phyloP scores from a whole-genome alignment of 176 grass and related monocot genomes.

The Panicum miliaceum region DNA sequence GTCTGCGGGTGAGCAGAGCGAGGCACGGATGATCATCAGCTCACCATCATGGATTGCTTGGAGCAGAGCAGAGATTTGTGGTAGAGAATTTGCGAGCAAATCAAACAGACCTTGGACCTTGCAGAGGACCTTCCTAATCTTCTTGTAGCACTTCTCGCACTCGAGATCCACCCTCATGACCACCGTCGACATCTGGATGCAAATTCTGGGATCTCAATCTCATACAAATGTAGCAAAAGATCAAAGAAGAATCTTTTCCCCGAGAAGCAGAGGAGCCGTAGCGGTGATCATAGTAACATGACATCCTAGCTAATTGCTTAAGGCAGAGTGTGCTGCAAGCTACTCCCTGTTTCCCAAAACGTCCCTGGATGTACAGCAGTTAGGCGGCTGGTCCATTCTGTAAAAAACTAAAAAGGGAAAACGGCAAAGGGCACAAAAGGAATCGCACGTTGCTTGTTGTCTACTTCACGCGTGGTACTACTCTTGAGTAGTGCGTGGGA shows the following conservation, averaged over 20 bases:
- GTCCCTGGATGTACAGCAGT: not conserved
- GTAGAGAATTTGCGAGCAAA: not conserved
- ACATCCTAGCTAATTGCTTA: conserved; percentile 3
- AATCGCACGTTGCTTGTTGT: conserved; percentile 45
- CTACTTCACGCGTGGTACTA: conserved; percentile 39
- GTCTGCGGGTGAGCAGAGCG: conserved; percentile 34
- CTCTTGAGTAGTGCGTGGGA: not conserved
- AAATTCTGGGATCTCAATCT: not conserved
- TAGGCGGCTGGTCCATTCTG: conserved; percentile 18
- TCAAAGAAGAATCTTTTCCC: not conserved
- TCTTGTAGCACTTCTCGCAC: conserved; percentile 73
- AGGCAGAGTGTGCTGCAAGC: not conserved
- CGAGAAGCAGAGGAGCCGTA: not conserved
- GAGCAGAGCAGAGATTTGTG: not conserved
- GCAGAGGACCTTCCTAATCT: conserved; percentile 86
- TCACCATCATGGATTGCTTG: not conserved
- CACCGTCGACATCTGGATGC: conserved; percentile 60
- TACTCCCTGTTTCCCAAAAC: not conserved
- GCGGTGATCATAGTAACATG: not conserved
- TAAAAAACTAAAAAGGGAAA: not conserved
- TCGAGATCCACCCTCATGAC: conserved; percentile 76
- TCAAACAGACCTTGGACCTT: conserved; percentile 71
- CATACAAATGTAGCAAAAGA: not conserved
- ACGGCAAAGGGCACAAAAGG: not conserved
- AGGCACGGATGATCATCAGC: not conserved